Evolutionary conservation across 2,329 filamentous ascomycete species (phyloP).

Genomic region (Trichoderma breve): DNA sequence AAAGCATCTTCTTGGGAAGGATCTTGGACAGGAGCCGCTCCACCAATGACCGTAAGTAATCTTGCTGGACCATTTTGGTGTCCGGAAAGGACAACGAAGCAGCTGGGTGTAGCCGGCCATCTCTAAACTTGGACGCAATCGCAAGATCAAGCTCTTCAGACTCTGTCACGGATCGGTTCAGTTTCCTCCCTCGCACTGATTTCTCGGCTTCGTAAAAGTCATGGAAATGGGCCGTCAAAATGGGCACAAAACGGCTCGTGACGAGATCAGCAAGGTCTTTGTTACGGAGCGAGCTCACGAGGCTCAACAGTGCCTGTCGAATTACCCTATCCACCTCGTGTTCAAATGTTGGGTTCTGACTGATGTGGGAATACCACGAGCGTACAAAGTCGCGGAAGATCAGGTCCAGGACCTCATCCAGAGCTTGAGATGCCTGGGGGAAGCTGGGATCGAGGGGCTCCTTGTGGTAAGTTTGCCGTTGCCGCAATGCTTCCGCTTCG

Average conservation of each 20-base stretch:
- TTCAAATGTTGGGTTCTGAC: constrained; percentile 72
- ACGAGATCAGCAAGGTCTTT: constrained; percentile 82
- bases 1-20: constrained; percentile 69
- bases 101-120: constrained; percentile 84
- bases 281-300: constrained; percentile 69
- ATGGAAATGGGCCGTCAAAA: constrained; percentile 82
- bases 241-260: constrained; percentile 79
- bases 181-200: constrained; percentile 78
- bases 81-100: constrained; percentile 81
- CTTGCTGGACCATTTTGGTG: constrained; percentile 80
- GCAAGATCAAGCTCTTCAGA: constrained; percentile 94
- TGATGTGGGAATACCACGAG: constrained; percentile 88
- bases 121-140: constrained; percentile 89
- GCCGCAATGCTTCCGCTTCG: constrained; percentile 66
- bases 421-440: constrained; percentile 71
- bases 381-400: constrained; percentile 81
- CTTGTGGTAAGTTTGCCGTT: constrained; percentile 64
- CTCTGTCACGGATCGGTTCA: constrained; percentile 88
- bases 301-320: constrained; percentile 65
- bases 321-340: constrained; percentile 84
- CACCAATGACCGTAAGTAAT: constrained; percentile 77
- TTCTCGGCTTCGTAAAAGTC: constrained; percentile 91
- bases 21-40: constrained; percentile 70
- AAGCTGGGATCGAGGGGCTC: constrained; percentile 72
- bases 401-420: constrained; percentile 75